These are phyloP conservation scores for Pouteria campechiana DNA, from an alignment of 179 eudicot species.

Conservation along the genomic window DNA sequence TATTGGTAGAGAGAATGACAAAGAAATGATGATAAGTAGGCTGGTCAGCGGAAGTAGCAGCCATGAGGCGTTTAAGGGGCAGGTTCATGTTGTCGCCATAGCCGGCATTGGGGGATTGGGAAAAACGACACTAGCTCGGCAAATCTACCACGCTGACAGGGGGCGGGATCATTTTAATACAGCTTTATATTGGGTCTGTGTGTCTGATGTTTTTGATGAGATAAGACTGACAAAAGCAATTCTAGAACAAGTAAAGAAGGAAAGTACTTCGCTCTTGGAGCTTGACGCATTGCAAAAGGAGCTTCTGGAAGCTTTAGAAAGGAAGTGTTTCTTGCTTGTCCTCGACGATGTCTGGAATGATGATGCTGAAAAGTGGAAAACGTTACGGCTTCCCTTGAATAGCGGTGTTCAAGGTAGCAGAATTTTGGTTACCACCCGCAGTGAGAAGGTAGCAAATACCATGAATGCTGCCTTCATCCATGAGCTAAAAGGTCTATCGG, in stretches of 20 bases:
- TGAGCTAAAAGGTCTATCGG: conserved; percentile 2
- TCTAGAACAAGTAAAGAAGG: neutral
- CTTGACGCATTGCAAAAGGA: conserved; percentile 1
- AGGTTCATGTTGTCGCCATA: neutral
- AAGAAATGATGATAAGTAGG: no score
- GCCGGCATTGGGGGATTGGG: neutral
- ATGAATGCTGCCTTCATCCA: neutral
- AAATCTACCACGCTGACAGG: neutral
- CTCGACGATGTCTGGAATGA: conserved; percentile 22
- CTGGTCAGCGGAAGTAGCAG: no score
- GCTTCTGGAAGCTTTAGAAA: conserved; percentile 1
- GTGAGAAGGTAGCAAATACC: neutral
- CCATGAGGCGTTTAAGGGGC: no score
- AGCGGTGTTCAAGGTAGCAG: conserved; percentile 12
- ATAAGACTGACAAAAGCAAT: neutral
- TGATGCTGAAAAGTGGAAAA: conserved; percentile 8
- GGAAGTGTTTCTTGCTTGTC: conserved; percentile 9
- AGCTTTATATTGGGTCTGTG: neutral
- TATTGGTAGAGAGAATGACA: no score
- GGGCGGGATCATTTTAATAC: neutral
- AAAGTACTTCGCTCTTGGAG: neutral
- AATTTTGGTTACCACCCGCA: conserved; percentile 17
- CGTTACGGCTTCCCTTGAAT: conserved; percentile 1
- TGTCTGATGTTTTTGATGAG: neutral
- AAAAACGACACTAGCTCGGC: neutral